Percentiles rank a stretch among this genome's conserved stretches.
These are phyloP conservation scores for Azolla pinnata DNA, from an alignment of 75 land plant species.

Conservation along the genomic window DNA sequence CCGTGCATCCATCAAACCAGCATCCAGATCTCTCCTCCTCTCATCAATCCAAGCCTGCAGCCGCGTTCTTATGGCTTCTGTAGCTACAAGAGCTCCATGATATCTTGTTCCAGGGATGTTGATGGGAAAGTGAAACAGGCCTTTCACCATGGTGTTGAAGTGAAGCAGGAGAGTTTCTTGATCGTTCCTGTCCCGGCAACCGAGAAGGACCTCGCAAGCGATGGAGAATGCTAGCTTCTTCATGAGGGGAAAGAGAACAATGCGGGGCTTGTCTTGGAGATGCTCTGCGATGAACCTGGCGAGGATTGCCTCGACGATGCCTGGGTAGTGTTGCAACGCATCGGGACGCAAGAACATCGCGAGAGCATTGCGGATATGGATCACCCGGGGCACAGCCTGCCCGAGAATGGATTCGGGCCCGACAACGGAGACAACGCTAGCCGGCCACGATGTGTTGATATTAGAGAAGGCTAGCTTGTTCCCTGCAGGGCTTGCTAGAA, in stretches of 20 bases:
- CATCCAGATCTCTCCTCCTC: slow-evolving; percentile 15
- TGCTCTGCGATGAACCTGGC: background rate
- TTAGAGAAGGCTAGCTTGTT: slow-evolving; percentile 25
- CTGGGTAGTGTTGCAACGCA: slow-evolving; percentile 24
- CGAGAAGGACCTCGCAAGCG: slow-evolving; percentile 15
- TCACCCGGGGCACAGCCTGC: slow-evolving; percentile 22
- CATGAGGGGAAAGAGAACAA: slow-evolving; percentile 24
- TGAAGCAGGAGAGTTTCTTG: background rate
- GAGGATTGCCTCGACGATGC: slow-evolving; percentile 16
- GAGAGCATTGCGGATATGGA: slow-evolving; percentile 19
- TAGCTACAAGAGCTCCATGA: slow-evolving; percentile 13
- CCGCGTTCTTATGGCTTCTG: slow-evolving; percentile 11
- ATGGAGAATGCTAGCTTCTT: slow-evolving; percentile 29
- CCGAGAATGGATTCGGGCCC: slow-evolving; percentile 34
- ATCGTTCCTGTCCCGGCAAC: too few relatives aligned
- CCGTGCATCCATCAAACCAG: slow-evolving; percentile 9
- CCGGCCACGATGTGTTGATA: slow-evolving; percentile 52
- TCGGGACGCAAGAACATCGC: slow-evolving; percentile 20
- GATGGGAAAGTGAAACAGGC: slow-evolving; percentile 16
- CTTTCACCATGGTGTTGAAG: slow-evolving; percentile 16
- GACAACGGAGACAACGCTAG: slow-evolving; percentile 25
- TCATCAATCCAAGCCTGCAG: slow-evolving; percentile 10
- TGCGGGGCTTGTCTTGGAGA: slow-evolving; percentile 15
- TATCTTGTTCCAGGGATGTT: slow-evolving; percentile 19
- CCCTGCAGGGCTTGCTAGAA: slow-evolving; percentile 14